Evolutionary conservation across 2,329 filamentous ascomycete species (phyloP), one percentile per base, ranked within the genome.

Genomic region (Fusarium sulawesiense): DNA sequence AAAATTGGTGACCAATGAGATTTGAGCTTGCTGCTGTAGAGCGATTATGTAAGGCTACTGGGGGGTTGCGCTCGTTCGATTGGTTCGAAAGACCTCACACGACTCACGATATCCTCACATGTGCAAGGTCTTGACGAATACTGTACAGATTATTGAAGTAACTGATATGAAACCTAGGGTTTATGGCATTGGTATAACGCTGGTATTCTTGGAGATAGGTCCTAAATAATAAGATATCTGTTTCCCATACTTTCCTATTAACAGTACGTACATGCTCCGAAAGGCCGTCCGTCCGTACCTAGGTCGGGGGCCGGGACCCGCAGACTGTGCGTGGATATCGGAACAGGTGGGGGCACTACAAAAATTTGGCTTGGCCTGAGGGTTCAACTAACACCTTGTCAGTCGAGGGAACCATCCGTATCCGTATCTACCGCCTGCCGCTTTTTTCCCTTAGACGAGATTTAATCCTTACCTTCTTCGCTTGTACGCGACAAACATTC

Each of bases 1-100:
- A 74, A 71, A 67, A 73, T 67, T 47, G 45, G 45, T 29, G 56
- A 45, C 74, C 73, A 76, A 76, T 76, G 27, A 57, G 41, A n/a
- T 59, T 25, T 7, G 27, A 18, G 23, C 16, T 13, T 9, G 42
- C 50, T 18, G 32, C 10, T 8, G 3, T 7, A 13, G 7, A 13
- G 3, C 18, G 41, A 32, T 75, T 75, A 75, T 46, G 67, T 75
- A 75, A 75, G 47, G 3, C 21, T 2, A 21, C 18, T 21, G 9
- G 12, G 8, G 8, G 16, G 7, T n/a, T 6, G 34, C 10, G 10
- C 23, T 34, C 18, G 14, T 56, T 21, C 59, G 42, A 71, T 71
- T 71, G 60, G 68, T 9, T 50, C 11, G 25, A n/a, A 30, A 40
- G 21, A 30, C 44, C 59, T 56, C 64, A 60, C 46, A 53, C 60